Base-by-base conservation (phyloP, 768 basidiomycete genomes). In the Psilocybe azurescens region DNA sequence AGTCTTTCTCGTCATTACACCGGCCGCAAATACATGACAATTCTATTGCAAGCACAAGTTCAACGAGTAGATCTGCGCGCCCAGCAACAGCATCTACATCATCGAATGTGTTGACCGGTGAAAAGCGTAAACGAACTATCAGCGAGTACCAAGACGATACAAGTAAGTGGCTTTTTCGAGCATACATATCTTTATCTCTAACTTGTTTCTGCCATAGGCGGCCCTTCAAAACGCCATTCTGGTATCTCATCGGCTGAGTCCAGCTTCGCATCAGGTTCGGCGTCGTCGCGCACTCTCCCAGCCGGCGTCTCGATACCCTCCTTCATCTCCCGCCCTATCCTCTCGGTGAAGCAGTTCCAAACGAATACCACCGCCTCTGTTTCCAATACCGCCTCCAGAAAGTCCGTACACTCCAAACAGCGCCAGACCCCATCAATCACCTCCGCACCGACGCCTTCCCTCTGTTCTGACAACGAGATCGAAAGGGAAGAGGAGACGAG, bases 381-480 rank as follows among this genome's bases (percentile, higher is more conserved):
- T 1, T 44, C 41, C 33, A 36, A 6, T 36, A 7, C 33, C 33
- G 33, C 33, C 33, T 36, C 33, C 33, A 36, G 24, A 24, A 24
- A 24, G 24, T 24, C 33, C 33, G 33, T 36, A 36, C 33, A 36
- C 6, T 7, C 11, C 33, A 36, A 36, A 36, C 41, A 57, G 28
- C 70, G 69, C 59, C 69, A 71, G 47, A 66, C 74, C 18, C 61
- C 69, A 6, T 70, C 74, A 32, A 61, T 71, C 59, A 65, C 74
- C 5, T 74, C 78, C 58, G 79, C 67, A 60, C 79, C 83, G 6
- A 93, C 91, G 0, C 91, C 91, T 0, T 91, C 90, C 0, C 77
- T 93, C 14, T 89, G 85, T 67, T 92, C 91, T 3, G 91, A 93
- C 69, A 88, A 89, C 60, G 89, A 79, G 18, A 57, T 65, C 33